Conservation (phyloP, 208 protist genomes). For the Wallacemonas sp. region DNA sequence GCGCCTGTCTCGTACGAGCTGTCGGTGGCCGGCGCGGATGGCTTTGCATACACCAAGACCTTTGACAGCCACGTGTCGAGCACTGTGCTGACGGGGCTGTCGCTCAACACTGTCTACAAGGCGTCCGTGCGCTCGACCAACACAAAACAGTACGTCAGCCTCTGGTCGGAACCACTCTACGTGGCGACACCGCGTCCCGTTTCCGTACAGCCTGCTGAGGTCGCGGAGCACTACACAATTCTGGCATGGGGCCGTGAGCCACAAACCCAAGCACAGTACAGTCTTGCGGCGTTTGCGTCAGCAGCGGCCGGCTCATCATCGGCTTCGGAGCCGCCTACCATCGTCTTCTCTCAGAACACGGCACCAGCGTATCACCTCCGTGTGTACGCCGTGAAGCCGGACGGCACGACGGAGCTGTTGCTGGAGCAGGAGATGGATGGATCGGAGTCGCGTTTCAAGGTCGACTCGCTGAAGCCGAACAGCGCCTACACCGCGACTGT, state of each 20-base stretch:
- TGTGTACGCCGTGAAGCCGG: conserved; percentile 25
- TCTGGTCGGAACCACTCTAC: conserved; percentile 65
- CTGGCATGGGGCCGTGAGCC: conserved; percentile 69
- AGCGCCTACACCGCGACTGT: conserved; percentile 62
- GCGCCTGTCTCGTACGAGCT: conserved; percentile 49
- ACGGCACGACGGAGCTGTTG: conserved; percentile 25
- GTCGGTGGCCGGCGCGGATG: conserved; percentile 38
- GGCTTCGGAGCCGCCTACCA: not conserved
- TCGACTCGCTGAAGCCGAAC: conserved; percentile 63
- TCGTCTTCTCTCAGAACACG: conserved; percentile 12
- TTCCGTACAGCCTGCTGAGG: conserved; percentile 48
- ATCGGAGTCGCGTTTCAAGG: conserved; percentile 26
- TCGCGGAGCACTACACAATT: conserved; percentile 71
- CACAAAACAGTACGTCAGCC: conserved; percentile 35
- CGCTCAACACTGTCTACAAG: conserved; percentile 58
- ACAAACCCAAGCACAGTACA: conserved; percentile 46
- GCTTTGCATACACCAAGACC: conserved; percentile 23
- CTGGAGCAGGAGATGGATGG: conserved; percentile 65
- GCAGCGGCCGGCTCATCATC: not conserved
- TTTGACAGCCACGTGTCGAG: conserved; percentile 18
- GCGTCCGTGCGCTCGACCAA: conserved; percentile 65
- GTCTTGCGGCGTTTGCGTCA: not conserved
- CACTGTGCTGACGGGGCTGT: conserved; percentile 52
- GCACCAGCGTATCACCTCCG: conserved; percentile 38
- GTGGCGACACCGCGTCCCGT: conserved; percentile 68